phyloP scores from a whole-genome alignment of 1,284 basidiomycete genomes.

The Heliocybe sulcata region DNA sequence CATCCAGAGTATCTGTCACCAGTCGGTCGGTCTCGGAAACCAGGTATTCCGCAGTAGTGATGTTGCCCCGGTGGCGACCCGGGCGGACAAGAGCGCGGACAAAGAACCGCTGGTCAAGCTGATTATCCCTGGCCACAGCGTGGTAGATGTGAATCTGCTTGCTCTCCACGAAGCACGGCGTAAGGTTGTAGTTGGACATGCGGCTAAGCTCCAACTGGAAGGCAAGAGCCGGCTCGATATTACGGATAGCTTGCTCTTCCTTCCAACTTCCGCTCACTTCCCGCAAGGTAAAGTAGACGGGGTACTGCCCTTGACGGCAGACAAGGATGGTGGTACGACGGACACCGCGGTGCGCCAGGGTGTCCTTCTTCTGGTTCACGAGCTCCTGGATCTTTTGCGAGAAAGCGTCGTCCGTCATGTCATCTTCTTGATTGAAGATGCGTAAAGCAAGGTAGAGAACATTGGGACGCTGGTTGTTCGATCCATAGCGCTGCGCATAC shows the following conservation, averaged over 20 bases:
- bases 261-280: conserved; percentile 73
- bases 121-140: conserved; percentile 91
- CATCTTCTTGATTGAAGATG: conserved; percentile 72
- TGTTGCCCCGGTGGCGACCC: conserved; percentile 84
- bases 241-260: conserved; percentile 95
- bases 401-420: conserved; percentile 76
- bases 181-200: conserved; percentile 95
- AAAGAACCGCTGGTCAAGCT: conserved; percentile 96
- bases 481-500: conserved; percentile 69
- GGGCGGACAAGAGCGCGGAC: conserved; percentile 95
- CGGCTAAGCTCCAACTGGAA: conserved; percentile 98
- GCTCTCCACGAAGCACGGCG: conserved; percentile 88
- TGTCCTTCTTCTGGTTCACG: conserved; percentile 62
- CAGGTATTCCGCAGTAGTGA: conserved; percentile 95
- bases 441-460: conserved; percentile 92
- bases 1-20: conserved; percentile 91
- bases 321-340: conserved; percentile 91
- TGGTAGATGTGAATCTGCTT: conserved; percentile 97
- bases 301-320: conserved; percentile 89
- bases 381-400: conserved; percentile 69
- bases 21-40: conserved; percentile 97
- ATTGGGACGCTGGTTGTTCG: conserved; percentile 72
- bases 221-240: conserved; percentile 97
- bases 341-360: conserved; percentile 73
- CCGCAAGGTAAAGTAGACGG: conserved; percentile 92